Evolutionary conservation across 139 green algal species (phyloP).

Genomic region (Zygnema circumcarinatum): DNA sequence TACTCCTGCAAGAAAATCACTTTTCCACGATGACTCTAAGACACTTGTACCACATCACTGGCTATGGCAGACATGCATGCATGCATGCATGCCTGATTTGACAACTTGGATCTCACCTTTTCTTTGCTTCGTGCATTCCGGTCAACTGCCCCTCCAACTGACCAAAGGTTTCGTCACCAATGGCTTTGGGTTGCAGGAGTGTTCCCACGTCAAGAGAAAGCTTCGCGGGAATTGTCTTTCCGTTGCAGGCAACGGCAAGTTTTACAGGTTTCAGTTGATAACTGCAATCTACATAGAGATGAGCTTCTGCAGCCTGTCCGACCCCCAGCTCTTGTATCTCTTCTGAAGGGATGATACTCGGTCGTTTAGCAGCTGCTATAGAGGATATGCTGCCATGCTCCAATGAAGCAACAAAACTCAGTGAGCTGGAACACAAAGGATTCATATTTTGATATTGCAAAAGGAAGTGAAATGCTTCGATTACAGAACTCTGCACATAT

Average conservation of each 20-base stretch:
- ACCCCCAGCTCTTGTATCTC: slow-evolving; percentile 22
- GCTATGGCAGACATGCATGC: too few relatives aligned
- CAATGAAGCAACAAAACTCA: background rate
- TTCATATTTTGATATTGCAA: background rate
- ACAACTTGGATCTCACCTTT: slow-evolving; percentile 14
- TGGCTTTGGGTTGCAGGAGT: background rate
- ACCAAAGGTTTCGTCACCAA: background rate
- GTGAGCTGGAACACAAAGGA: background rate
- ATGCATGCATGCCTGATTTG: too few relatives aligned
- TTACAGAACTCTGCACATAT: too few relatives aligned
- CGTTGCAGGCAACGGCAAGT: background rate
- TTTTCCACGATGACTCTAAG: background rate
- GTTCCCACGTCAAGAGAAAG: slow-evolving; percentile 18
- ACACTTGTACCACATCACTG: background rate
- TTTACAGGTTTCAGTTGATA: slow-evolving; percentile 21
- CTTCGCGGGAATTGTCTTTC: background rate
- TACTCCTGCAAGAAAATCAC: background rate
- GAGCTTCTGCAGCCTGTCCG: slow-evolving; percentile 12
- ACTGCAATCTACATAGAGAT: slow-evolving; percentile 3
- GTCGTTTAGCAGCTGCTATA: background rate
- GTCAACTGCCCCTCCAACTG: background rate
- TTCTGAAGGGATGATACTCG: slow-evolving; percentile 16
- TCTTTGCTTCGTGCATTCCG: slow-evolving; percentile 13
- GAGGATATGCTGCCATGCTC: background rate
- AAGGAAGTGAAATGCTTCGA: background rate